Evolutionary conservation across 345 rosid genomes (phyloP), one percentile per base, ranked within the genome.

Genomic region (Lepidium sativum): DNA sequence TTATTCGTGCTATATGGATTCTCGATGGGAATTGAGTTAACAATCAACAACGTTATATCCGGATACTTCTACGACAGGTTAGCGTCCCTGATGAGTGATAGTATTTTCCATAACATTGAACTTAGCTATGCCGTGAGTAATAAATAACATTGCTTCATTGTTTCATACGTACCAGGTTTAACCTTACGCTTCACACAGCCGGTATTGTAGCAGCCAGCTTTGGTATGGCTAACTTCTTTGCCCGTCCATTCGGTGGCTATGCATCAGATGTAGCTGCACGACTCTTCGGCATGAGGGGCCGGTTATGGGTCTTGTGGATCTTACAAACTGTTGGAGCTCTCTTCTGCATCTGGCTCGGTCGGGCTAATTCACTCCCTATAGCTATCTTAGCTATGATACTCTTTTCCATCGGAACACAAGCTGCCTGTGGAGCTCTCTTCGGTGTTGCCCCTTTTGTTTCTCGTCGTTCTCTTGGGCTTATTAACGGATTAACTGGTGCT

Each of bases 351-450:
- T 88, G 92, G 90, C 85, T 91, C 0, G 96, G 96, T 16, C 82
- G 61, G 0, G 89, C 95, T 58, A 81, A 60, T 67, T 41, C 98
- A 20, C 90, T 92, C 4, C 92, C 95, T n/a, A 39, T 82, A 1
- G 86, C 96, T 1, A 10, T 91, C 32, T 40, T 81, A 9, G 72
- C 96, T n/a, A 88, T 92, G 95, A 88, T 85, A 55, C 83, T 88
- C 17, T 86, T 86, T 79, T 86, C 96, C 0, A 1, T 83, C 0
- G 98, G 95, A 1, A 85, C 84, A 31, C 96, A 86, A 75, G 95
- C 98, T 0, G 95, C 96, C 1, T 91, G 98, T 4, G 96, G 96
- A 14, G 96, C 97, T 1, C 83, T 86, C 4, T 91, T 86, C 2
- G 97, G 94, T 1, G 65, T 91, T 47, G 84, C 86, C 1, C 94